Percentiles rank a stretch among this genome's conserved stretches.
These are phyloP conservation scores for Cryptococcus sp. DNA, from an alignment of 1,284 basidiomycete species.

Conservation along the genomic window DNA sequence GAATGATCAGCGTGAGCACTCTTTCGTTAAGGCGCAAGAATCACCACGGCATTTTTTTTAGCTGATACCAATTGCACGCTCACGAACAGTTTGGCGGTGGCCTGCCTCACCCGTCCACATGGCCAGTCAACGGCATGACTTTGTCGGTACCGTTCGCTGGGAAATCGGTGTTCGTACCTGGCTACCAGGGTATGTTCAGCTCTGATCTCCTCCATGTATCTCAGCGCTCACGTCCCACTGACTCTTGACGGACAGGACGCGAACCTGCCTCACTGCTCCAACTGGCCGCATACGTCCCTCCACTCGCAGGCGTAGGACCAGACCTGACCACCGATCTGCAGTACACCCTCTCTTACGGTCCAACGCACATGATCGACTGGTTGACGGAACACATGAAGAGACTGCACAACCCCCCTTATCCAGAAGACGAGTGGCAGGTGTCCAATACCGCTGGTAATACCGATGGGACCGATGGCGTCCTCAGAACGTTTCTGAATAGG, in stretches of 20 bases:
- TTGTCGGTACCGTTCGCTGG: constrained; percentile 33
- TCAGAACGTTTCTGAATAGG: constrained; percentile 26
- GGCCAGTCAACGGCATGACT: constrained; percentile 40
- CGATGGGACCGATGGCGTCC: constrained; percentile 36
- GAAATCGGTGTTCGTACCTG: constrained; percentile 36
- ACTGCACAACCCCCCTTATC: constrained; percentile 31
- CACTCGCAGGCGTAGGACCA: constrained; percentile 23
- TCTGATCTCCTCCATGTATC: no score
- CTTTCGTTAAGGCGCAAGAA: neutral
- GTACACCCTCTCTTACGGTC: constrained; percentile 31
- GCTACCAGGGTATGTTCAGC: constrained; percentile 26
- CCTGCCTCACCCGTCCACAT: constrained; percentile 33
- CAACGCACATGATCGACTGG: constrained; percentile 30
- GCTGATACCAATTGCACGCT: neutral
- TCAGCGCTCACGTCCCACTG: neutral
- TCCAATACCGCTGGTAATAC: constrained; percentile 39
- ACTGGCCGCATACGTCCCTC: constrained; percentile 22
- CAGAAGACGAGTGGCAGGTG: constrained; percentile 31
- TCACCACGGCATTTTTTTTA: neutral
- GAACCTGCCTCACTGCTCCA: constrained; percentile 15
- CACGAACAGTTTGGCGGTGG: constrained; percentile 31
- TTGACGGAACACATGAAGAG: constrained; percentile 31
- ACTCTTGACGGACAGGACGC: neutral
- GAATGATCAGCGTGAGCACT: constrained; percentile 23
- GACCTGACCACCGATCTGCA: constrained; percentile 33